phyloP scores from a whole-genome alignment of 1,139 yeast species.

The Candida pseudoviswanathii region DNA sequence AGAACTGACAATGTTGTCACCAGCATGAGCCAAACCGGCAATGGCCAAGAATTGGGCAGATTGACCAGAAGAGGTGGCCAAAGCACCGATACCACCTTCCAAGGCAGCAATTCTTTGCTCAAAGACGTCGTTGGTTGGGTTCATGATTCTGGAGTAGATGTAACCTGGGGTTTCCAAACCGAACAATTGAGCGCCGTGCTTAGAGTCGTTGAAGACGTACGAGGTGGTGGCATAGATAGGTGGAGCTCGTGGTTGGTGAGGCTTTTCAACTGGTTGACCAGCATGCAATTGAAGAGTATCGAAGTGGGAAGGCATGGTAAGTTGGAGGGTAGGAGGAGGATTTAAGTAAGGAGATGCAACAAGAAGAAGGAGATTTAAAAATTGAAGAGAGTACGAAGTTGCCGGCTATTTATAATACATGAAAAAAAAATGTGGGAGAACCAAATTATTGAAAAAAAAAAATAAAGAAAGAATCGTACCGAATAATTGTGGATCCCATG shows the following conservation, averaged over 20 bases:
- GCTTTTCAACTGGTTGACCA: constrained; percentile 69
- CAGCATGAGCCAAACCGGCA: constrained; percentile 80
- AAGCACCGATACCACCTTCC: constrained; percentile 89
- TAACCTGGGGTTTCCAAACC: constrained; percentile 81
- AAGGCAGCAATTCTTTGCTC: constrained; percentile 91
- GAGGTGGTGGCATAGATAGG: constrained; percentile 91
- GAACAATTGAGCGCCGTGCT: constrained; percentile 89
- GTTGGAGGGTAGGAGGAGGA: neutral
- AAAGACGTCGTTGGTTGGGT: constrained; percentile 90
- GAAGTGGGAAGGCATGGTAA: constrained; percentile 60
- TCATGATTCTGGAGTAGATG: constrained; percentile 86
- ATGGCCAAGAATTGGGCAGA: constrained; percentile 91
- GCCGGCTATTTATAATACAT: neutral
- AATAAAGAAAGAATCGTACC: neutral
- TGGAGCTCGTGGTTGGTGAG: constrained; percentile 79
- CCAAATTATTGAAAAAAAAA: neutral
- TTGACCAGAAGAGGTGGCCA: constrained; percentile 93
- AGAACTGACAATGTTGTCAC: constrained; percentile 87
- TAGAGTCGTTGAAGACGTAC: constrained; percentile 81
- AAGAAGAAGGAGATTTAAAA: constrained; percentile 1
- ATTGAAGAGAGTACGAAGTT: neutral
- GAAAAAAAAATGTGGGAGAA: neutral
- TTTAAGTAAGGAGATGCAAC: constrained; percentile 1
- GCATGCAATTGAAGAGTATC: constrained; percentile 95
- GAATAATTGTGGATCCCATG: constrained; percentile 1